Evolutionary conservation across 2,329 filamentous ascomycete genomes (phyloP).

Genomic region (Trichoderma endophyticum): DNA sequence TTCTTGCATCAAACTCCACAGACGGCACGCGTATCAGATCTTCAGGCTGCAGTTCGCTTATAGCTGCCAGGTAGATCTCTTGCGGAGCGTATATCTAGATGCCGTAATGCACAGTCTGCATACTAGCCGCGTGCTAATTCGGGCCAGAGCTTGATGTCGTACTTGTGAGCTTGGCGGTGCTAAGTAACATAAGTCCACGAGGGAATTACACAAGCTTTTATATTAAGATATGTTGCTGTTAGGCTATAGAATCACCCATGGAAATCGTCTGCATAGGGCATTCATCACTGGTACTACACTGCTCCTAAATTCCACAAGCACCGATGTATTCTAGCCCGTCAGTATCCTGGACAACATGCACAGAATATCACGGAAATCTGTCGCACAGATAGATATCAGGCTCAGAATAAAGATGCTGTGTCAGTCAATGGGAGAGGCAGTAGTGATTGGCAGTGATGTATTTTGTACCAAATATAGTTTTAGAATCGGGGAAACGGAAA

Average conservation of each 20-base stretch:
- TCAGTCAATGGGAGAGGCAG: not conserved
- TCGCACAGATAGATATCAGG: not conserved
- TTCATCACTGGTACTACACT: not conserved
- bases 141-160: not conserved
- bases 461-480: not conserved
- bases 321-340: no score
- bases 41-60: not conserved
- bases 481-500: not conserved
- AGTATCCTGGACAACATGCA: no score
- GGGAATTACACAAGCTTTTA: not conserved
- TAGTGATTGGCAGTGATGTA: not conserved
- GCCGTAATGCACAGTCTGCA: not conserved
- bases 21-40: not conserved
- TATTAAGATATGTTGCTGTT: rapidly evolving
- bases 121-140: not conserved
- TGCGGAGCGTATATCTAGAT: not conserved
- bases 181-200: not conserved
- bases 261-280: no score
- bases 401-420: not conserved
- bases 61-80: not conserved
- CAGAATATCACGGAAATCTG: no score
- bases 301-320: no score
- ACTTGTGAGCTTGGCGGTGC: not conserved
- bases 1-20: not conserved
- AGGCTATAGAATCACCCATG: not conserved